Evolutionary conservation across 176 grass and related monocot species (phyloP), one percentile per base, ranked within the genome.

Genomic region (Oryza officinalis): DNA sequence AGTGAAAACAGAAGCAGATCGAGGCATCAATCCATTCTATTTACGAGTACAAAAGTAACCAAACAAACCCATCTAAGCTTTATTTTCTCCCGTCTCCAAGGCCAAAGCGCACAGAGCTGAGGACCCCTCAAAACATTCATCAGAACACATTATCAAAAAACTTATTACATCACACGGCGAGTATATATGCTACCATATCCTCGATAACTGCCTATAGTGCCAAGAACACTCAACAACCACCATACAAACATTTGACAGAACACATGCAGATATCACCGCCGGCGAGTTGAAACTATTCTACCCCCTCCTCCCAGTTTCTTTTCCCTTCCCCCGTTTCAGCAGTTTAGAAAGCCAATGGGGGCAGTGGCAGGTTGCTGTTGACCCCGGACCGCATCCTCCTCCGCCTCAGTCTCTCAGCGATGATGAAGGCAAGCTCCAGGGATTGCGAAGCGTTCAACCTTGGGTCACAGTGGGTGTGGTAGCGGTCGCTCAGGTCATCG

Each of bases 391-490:
- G 77, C 83, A 94, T 89, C 68, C 94, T 88, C 87, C 92, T 92
- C 90, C 83, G 92, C 86, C 94, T 92, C 63, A 97, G 92, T 59
- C 94, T 94, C 88, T 97, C 94, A 0, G 94, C 94, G 3, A 97
- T 91, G 72, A 97, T 97, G 83, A 97, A 97, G 41, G 94, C 82
- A 0, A 97, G 86, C 88, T 97, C 94, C 43, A 97, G 83, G 17
- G 94, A 97, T 43, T 97, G 94, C 1, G 94, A 97, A 0, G 94
- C 94, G 10, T 97, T 97, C 76, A 97, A 83, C 82, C 94, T 94
- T 20, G 94, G 94, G 83, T 97, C 94, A 6, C 94, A 97, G 83
- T 97, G 94, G 11, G 94, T 97, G 74, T 97, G 94, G 87, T 97
- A 97, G 77, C 94, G 92, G 70, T 93, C 91, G 22, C 74, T 72